Conservation (phyloP, 1,284 basidiomycete species). For the Ceratorhiza oryzae-sativae region DNA sequence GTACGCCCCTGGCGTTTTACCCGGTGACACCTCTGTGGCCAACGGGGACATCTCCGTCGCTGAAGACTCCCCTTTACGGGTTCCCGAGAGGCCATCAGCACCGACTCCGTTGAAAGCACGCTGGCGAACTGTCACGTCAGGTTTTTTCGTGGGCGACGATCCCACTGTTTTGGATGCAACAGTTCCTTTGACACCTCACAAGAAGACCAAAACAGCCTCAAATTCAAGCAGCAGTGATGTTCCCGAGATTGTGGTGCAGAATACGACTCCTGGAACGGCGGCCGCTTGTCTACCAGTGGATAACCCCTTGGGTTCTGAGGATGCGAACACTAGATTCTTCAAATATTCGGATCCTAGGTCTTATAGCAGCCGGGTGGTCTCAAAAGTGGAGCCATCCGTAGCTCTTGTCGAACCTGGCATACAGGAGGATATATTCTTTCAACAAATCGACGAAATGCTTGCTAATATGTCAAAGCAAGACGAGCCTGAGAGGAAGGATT, state of each 20-base stretch:
- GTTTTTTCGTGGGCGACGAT: constrained; percentile 44
- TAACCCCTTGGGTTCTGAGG: constrained; percentile 35
- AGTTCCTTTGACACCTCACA: constrained; percentile 48
- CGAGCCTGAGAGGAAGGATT: constrained; percentile 47
- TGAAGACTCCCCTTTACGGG: background rate
- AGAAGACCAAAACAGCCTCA: constrained; percentile 44
- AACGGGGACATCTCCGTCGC: background rate
- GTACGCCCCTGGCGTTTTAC: background rate
- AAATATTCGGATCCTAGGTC: background rate
- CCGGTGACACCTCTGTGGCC: background rate
- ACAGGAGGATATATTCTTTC: constrained; percentile 75
- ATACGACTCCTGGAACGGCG: constrained; percentile 11
- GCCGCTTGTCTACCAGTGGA: constrained; percentile 30
- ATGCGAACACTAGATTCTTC: background rate
- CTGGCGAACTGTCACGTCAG: constrained; percentile 36
- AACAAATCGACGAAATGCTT: constrained; percentile 82
- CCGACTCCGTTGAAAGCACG: constrained; percentile 36
- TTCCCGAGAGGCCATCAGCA: constrained; percentile 35
- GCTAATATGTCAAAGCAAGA: constrained; percentile 66
- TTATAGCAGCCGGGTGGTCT: constrained; percentile 2
- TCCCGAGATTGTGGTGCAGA: constrained; percentile 32
- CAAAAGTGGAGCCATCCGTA: constrained; percentile 21
- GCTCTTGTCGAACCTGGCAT: constrained; percentile 56
- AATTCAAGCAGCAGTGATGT: constrained; percentile 13
- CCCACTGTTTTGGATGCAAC: constrained; percentile 47